Conservation (phyloP, 805 yeast species). For the Metschnikowia arizonensis region DNA sequence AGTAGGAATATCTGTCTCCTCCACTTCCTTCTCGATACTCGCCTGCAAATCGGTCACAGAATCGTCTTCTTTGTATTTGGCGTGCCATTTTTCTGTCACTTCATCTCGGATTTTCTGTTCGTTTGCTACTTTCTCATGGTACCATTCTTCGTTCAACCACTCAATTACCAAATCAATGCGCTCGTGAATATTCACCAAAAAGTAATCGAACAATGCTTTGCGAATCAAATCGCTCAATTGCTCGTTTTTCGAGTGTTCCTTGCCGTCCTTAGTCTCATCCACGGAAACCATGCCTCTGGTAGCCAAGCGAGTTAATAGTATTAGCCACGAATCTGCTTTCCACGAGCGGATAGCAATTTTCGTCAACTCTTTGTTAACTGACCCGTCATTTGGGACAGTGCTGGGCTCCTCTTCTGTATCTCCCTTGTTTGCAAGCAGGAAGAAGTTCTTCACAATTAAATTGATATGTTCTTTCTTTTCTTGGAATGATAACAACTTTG, state of each 20-base stretch:
- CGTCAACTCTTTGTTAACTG: constrained; percentile 50
- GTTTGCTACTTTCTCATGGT: constrained; percentile 47
- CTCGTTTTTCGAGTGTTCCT: constrained; percentile 25
- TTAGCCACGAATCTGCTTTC: constrained; percentile 70
- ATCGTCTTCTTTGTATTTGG: constrained; percentile 15
- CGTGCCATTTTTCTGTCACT: constrained; percentile 14
- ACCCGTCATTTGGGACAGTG: constrained; percentile 15
- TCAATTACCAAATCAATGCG: constrained; percentile 74
- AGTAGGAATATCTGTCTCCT: constrained; percentile 23
- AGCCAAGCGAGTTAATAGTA: constrained; percentile 68
- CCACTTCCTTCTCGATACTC: constrained; percentile 19
- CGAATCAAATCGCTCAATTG: constrained; percentile 61
- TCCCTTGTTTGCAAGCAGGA: constrained; percentile 41
- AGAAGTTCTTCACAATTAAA: constrained; percentile 56
- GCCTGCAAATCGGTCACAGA: constrained; percentile 16
- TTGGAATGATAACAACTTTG: constrained; percentile 46
- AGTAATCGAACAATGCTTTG: constrained; percentile 65
- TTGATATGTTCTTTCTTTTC: constrained; percentile 57
- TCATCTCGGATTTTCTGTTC: constrained; percentile 26
- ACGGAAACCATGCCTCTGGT: constrained; percentile 65
- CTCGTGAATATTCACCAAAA: constrained; percentile 65
- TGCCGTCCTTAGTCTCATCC: constrained; percentile 19
- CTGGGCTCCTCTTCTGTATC: constrained; percentile 10
- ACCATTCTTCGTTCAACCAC: constrained; percentile 97
- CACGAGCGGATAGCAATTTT: constrained; percentile 50